Evolutionary conservation across 768 basidiomycete genomes (phyloP), one percentile per base, ranked within the genome.

Genomic region (Suillus brevipes): DNA sequence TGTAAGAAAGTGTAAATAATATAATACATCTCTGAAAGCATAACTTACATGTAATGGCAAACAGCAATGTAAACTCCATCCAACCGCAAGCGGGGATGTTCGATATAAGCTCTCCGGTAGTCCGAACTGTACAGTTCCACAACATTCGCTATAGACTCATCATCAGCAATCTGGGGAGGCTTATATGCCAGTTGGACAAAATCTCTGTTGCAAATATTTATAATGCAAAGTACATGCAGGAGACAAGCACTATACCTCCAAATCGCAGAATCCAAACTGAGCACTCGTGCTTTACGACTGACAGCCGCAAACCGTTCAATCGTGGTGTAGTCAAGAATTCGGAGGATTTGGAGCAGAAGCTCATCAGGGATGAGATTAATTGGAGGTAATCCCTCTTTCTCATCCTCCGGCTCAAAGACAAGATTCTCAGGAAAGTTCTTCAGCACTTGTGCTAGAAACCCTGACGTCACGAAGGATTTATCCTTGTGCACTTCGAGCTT

Each of bases 1-100:
- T 58, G 38, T 64, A 58, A 71, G 43, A 58, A 43, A 62, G 49
- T 31, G n/a, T 64, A 50, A 37, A 47, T 2, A 38, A 62, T 52
- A 47, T 2, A 38, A 62, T 52, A 66, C 56, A 53, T 38, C 49
- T 62, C 43, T 58, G 50, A 60, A 10, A n/a, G n/a, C 36, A 60
- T 76, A 25, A 64, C 87, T 66, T 74, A 92, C 91, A 89, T 80
- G 69, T 93, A 97, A 75, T 95, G 94, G 71, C 94, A 96, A 23
- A 92, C 90, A 25, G 93, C 89, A 60, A 97, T 95, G 74, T 97
- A 97, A 12, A 94, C 88, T 2, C 95, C 95, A 66, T 97, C 95
- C 67, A 90, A 74, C 45, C 95, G 87, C 57, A 97, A 75, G 56
- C 95, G 85, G 16, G 94, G 94, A 64, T 94, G 91, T 75, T 95